These are phyloP conservation scores for Trichoderma sp. DNA, from an alignment of 2,329 filamentous ascomycete species.

Conservation along the genomic window DNA sequence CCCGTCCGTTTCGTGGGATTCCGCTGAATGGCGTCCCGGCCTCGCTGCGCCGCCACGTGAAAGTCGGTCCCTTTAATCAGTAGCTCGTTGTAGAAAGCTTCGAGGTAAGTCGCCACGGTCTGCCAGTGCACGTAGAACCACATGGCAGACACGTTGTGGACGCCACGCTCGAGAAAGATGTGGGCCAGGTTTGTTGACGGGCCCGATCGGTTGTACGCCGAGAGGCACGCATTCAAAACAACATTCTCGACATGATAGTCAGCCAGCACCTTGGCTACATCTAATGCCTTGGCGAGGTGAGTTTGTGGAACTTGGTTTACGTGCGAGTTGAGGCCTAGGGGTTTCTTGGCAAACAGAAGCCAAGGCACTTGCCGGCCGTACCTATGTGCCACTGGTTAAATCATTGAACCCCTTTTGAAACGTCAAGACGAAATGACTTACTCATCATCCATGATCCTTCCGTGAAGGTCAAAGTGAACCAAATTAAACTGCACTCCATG, in stretches of 20 bases:
- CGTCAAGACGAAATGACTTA: constrained; percentile 17
- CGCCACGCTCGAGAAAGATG: constrained; percentile 29
- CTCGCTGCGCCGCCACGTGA: constrained; percentile 30
- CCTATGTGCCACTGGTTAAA: constrained; percentile 14
- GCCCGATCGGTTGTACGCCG: constrained; percentile 29
- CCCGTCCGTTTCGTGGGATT: constrained; percentile 25
- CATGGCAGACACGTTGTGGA: constrained; percentile 31
- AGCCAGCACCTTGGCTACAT: constrained; percentile 27
- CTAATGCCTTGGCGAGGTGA: constrained; percentile 25
- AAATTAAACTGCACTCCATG: constrained; percentile 29
- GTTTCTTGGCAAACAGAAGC: constrained; percentile 28
- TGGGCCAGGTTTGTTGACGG: constrained; percentile 29
- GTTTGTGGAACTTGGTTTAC: constrained; percentile 26
- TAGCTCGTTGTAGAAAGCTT: constrained; percentile 29
- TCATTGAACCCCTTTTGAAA: not conserved
- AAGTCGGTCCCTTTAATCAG: constrained; percentile 29
- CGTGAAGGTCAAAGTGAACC: constrained; percentile 32
- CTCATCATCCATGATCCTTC: constrained; percentile 28
- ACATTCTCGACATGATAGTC: constrained; percentile 29
- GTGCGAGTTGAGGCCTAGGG: constrained; percentile 19
- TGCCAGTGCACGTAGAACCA: constrained; percentile 32
- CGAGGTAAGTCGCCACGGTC: constrained; percentile 29
- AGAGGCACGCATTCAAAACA: constrained; percentile 31
- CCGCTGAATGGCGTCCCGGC: constrained; percentile 27
- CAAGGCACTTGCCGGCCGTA: constrained; percentile 26